Evolutionary conservation across 352 stramenopile species (phyloP), one percentile per base, ranked within the genome.

Genomic region (Chrysophaeum taylorii): DNA sequence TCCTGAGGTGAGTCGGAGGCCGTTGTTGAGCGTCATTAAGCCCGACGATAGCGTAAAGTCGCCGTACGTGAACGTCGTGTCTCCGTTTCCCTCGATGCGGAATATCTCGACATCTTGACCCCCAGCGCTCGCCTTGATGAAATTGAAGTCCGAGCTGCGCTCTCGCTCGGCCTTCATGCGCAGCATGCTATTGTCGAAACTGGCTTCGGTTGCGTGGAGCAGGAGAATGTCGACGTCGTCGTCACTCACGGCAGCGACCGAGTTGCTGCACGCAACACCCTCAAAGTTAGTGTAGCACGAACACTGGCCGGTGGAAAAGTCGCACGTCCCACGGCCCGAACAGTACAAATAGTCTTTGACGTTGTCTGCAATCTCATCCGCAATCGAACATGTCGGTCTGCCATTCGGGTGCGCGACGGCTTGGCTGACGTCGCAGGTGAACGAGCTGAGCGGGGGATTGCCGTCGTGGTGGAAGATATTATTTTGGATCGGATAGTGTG

Each of bases 251-350:
- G 52, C 33, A 2, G 52, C n/a, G 33, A 63, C 33, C 16, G 9
- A 31, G 4, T 25, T 38, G 14, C 52, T 33, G n/a, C 52, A 63
- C 14, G 52, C 52, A 35, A 63, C 52, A 38, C 52, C 52, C 29
- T 63, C 52, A 23, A 63, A 63, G 39, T 63, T 63, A 4, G n/a
- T n/a, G 33, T 63, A 63, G n/a, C 52, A 63, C 5, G 12, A n/a
- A 63, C 52, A 63, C 21, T 25, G 14, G 25, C 52, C 52, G 2
- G 25, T 38, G 4, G 52, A 9, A 38, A 35, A 63, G n/a, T 39
- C 52, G 52, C 52, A 35, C 7, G 25, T 63, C 2, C 52, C 52
- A 33, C 52, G 29, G 14, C 29, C 25, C 5, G 5, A 41, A n/a
- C 29, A 63, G 52, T 31, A 35, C 52, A 41, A 5, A 33, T 39